phyloP scores from a whole-genome alignment of 495 filamentous ascomycete genomes.

The Chaetomium tenue region DNA sequence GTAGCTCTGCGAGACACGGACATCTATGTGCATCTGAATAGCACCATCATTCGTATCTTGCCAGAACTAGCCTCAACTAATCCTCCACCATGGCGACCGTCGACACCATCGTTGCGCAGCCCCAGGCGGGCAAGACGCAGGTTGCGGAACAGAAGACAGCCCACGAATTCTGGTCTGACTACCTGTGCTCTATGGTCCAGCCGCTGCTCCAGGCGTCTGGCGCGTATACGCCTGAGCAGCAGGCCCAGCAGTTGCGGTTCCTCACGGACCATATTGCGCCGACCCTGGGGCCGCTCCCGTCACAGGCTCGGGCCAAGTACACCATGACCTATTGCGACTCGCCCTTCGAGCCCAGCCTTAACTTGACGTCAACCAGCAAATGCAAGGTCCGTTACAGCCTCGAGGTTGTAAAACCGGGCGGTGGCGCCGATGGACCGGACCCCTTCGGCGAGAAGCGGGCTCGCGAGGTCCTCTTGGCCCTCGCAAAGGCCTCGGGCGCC shows the following conservation, averaged over 20 bases:
- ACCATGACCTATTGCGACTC: slow-evolving; percentile 11
- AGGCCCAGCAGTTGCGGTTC: slow-evolving; percentile 5
- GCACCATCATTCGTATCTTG: not conserved
- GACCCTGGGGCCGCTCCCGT: slow-evolving; percentile 10
- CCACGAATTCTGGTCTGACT: slow-evolving; percentile 10
- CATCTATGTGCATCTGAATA: not conserved
- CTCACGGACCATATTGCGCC: slow-evolving; percentile 15
- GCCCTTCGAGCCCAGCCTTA: slow-evolving; percentile 16
- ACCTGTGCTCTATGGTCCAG: slow-evolving; percentile 1
- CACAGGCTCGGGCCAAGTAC: slow-evolving; percentile 8
- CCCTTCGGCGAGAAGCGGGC: slow-evolving; percentile 16
- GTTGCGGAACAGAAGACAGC: not conserved
- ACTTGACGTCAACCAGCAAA: slow-evolving; percentile 11
- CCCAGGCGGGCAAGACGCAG: not conserved
- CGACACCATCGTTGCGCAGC: not conserved
- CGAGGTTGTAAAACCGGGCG: slow-evolving; percentile 9
- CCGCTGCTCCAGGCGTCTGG: not conserved
- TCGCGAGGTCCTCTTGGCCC: not conserved
- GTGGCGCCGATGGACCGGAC: slow-evolving; percentile 2
- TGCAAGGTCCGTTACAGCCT: slow-evolving; percentile 14
- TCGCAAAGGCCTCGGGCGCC: slow-evolving; percentile 8
- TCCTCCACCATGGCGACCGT: slow-evolving; percentile 2
- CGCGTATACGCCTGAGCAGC: slow-evolving; percentile 11
- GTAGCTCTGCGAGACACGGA: not conserved
- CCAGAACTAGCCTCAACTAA: not conserved